Percentiles rank a stretch among this genome's conserved stretches.
Conservation (phyloP, 176 grass and related monocot genomes). For the Ensete ventricosum region DNA sequence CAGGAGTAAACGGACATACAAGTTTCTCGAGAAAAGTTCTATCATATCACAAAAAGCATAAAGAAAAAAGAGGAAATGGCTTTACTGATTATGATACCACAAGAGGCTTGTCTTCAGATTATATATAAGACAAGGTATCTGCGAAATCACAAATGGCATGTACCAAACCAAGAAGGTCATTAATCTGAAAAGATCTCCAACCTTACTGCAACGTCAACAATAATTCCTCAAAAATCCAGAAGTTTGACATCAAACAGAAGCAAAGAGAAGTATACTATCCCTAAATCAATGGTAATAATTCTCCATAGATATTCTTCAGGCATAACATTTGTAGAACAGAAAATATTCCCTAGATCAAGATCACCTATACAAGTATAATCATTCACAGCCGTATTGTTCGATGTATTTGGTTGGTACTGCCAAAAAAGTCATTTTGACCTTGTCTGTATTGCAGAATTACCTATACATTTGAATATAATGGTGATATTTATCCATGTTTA, state of each 20-base stretch:
- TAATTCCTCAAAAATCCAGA: background rate
- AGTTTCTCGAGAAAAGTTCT: background rate
- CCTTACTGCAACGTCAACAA: background rate
- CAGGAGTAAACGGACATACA: too few relatives aligned
- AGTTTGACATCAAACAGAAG: background rate
- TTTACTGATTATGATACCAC: background rate
- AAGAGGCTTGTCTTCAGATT: background rate
- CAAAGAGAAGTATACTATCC: background rate
- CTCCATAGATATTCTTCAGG: background rate
- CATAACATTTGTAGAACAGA: background rate
- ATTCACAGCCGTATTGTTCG: background rate
- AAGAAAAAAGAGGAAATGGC: background rate
- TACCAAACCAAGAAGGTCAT: background rate
- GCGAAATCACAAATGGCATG: background rate
- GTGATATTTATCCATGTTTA: too few relatives aligned
- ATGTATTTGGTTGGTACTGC: background rate
- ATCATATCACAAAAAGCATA: background rate
- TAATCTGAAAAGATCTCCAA: background rate
- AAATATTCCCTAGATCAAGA: background rate
- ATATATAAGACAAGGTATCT: background rate
- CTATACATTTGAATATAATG: too few relatives aligned
- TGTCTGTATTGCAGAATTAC: too few relatives aligned
- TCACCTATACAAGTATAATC: background rate
- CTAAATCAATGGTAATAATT: background rate
- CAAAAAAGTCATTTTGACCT: too few relatives aligned